Base-by-base conservation (phyloP, 306 rosid species). In the Malus asiatica region DNA sequence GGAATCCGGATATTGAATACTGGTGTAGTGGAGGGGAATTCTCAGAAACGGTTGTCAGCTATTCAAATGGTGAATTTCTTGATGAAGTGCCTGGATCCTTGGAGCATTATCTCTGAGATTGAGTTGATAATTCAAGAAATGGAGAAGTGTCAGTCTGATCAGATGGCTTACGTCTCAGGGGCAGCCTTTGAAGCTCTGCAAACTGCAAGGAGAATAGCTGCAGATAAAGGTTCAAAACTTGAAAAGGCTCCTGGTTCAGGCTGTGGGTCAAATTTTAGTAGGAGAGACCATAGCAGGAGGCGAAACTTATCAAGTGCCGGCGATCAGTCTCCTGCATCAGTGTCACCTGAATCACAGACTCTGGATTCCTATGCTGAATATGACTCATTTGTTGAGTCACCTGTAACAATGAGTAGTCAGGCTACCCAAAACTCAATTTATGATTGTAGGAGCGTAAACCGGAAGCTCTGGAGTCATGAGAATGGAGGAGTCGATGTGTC, bases 111-210 rank as follows among this genome's bases (percentile, higher is more conserved):
- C 71, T 94, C 98, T 0, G 97, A 94, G 83, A 85, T 90, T 66
- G 88, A 87, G 59, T 57, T 78, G 78, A 79, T 95, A 74, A 88
- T 84, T 78, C 89, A 88, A 87, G 96, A 80, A 86, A 92, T 95
- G 96, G 90, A 90, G 70, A 84, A 81, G 77, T 88, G 93, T n/a
- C 95, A 89, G 25, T 87, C 86, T 10, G 96, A 95, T 73, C 86
- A 80, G 86, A 92, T 89, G 96, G 92, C 89, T 7, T 90, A 75
- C 77, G 93, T 95, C 63, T 85, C 75, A 77, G 96, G 95, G 33
- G 97, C 97, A 69, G 97, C 98, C 23, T 89, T 78, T 83, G 98
- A 94, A 83, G 96, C 96, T 72, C 62, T 92, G 85, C 96, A 89
- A 86, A 88, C 93, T 57, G 97, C 96, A 20, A 90, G 80, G 80